These are phyloP conservation scores for Ceratocystiopsis minuta DNA, from an alignment of 2,329 filamentous ascomycete species.

Conservation along the genomic window DNA sequence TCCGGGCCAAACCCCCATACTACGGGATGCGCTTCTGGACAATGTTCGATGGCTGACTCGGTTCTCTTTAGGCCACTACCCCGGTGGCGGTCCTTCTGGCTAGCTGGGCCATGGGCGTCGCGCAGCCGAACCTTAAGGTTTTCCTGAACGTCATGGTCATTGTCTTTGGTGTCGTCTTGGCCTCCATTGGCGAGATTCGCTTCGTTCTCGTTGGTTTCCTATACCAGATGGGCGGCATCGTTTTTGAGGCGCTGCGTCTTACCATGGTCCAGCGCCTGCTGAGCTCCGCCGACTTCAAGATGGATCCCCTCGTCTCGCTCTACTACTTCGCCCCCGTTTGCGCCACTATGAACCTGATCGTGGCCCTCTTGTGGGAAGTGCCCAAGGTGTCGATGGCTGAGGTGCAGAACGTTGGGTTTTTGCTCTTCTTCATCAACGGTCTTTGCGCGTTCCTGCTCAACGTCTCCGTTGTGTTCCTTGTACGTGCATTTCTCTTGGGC, in stretches of 20 bases:
- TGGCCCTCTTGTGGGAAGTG: constrained; percentile 58
- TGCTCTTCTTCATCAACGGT: constrained; percentile 59
- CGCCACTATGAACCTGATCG: constrained; percentile 60
- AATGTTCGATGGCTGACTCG: background rate
- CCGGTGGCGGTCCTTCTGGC: constrained; percentile 83
- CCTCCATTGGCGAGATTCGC: constrained; percentile 87
- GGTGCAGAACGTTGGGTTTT: constrained; percentile 53
- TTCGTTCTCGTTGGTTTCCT: constrained; percentile 69
- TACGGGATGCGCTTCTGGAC: no score
- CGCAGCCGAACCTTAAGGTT: constrained; percentile 67
- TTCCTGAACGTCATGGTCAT: constrained; percentile 90
- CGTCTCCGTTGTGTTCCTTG: constrained; percentile 70
- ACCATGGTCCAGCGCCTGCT: constrained; percentile 73
- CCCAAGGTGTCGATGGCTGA: constrained; percentile 51
- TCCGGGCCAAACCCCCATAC: background rate
- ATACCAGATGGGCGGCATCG: constrained; percentile 60
- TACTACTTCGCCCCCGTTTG: constrained; percentile 84
- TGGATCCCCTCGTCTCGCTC: constrained; percentile 74
- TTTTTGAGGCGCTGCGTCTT: constrained; percentile 67
- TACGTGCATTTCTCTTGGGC: constrained; percentile 28
- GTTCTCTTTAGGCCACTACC: constrained; percentile 54
- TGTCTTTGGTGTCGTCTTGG: constrained; percentile 84
- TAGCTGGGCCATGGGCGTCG: constrained; percentile 73
- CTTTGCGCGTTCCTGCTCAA: constrained; percentile 66
- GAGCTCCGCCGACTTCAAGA: constrained; percentile 73